Percentiles rank a stretch among this genome's conserved stretches.
Conservation (phyloP, 2,329 filamentous ascomycete species). For the Clonostachys rosea region DNA sequence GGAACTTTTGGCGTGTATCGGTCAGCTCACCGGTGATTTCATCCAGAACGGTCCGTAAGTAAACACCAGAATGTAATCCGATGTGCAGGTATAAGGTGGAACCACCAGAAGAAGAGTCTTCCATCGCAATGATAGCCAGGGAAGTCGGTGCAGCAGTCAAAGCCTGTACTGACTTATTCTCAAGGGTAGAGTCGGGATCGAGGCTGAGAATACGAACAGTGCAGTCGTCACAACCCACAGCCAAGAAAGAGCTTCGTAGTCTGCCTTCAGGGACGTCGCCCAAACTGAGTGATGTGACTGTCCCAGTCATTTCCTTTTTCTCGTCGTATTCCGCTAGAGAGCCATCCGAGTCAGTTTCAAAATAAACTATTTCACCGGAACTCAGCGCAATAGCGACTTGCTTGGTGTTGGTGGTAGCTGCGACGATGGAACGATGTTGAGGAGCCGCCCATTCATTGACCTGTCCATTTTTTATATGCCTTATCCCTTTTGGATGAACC, state of each 20-base stretch:
- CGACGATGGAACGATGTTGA: slow-evolving; percentile 90
- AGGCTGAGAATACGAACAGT: slow-evolving; percentile 91
- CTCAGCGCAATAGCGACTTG: slow-evolving; percentile 93
- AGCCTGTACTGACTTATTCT: slow-evolving; percentile 92
- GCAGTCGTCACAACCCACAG: slow-evolving; percentile 94
- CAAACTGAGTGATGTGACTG: slow-evolving; percentile 90
- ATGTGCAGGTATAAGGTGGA: slow-evolving; percentile 93
- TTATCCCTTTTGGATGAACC: slow-evolving; percentile 93
- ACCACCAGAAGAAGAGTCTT: slow-evolving; percentile 84
- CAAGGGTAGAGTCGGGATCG: slow-evolving; percentile 83
- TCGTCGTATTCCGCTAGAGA: slow-evolving; percentile 92
- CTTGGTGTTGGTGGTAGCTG: slow-evolving; percentile 86
- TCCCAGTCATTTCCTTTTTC: slow-evolving; percentile 90
- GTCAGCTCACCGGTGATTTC: slow-evolving; percentile 94
- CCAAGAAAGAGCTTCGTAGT: slow-evolving; percentile 84
- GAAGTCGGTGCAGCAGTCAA: slow-evolving; percentile 86
- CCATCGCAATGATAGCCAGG: slow-evolving; percentile 90
- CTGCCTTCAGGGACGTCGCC: slow-evolving; percentile 90
- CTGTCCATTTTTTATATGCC: slow-evolving; percentile 74
- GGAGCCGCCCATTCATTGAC: slow-evolving; percentile 94
- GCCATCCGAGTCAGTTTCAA: slow-evolving; percentile 92
- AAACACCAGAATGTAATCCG: slow-evolving; percentile 90
- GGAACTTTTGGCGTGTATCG: slow-evolving; percentile 89
- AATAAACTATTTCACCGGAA: slow-evolving; percentile 95
- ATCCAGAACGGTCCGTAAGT: slow-evolving; percentile 89